Conservation (phyloP, 2,329 filamentous ascomycete genomes). For the Colletotrichum caudatum region DNA sequence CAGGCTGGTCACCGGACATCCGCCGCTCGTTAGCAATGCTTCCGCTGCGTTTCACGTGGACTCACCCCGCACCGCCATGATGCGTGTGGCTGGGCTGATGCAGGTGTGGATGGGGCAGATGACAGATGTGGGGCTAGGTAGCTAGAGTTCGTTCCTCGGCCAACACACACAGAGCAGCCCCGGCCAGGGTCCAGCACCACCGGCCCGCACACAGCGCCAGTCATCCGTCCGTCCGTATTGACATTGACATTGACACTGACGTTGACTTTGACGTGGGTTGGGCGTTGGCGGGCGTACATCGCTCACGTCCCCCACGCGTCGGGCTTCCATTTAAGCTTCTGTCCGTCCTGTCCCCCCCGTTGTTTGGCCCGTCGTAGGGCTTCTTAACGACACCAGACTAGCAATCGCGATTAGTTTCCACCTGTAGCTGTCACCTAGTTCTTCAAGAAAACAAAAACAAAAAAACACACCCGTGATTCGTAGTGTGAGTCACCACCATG, state of each 20-base stretch:
- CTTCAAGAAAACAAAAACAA: too few relatives aligned
- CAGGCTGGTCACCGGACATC: conserved; percentile 22
- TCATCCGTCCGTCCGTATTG: conserved; percentile 8
- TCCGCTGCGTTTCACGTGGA: conserved; percentile 30
- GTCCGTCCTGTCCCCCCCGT: neutral
- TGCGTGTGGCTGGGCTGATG: conserved; percentile 36
- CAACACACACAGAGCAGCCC: conserved; percentile 14
- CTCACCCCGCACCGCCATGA: conserved; percentile 29
- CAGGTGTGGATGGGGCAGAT: conserved; percentile 31
- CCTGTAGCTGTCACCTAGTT: neutral
- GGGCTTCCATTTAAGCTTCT: conserved; percentile 29
- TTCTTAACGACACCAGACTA: neutral
- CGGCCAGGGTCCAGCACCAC: conserved; percentile 13
- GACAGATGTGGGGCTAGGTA: neutral
- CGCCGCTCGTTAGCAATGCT: conserved; percentile 11
- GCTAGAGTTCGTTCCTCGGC: conserved; percentile 31
- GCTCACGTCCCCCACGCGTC: conserved; percentile 22
- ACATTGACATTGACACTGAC: conserved; percentile 10
- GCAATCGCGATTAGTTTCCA: neutral
- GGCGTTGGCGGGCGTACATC: conserved; percentile 15
- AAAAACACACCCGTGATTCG: conserved; percentile 13
- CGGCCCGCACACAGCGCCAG: conserved; percentile 19
- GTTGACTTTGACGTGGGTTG: conserved; percentile 11
- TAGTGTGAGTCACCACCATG: conserved; percentile 47
- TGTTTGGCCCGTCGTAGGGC: neutral